Evolutionary conservation across 257 asterid genomes (phyloP).

Genomic region (Hygrophila difformis): DNA sequence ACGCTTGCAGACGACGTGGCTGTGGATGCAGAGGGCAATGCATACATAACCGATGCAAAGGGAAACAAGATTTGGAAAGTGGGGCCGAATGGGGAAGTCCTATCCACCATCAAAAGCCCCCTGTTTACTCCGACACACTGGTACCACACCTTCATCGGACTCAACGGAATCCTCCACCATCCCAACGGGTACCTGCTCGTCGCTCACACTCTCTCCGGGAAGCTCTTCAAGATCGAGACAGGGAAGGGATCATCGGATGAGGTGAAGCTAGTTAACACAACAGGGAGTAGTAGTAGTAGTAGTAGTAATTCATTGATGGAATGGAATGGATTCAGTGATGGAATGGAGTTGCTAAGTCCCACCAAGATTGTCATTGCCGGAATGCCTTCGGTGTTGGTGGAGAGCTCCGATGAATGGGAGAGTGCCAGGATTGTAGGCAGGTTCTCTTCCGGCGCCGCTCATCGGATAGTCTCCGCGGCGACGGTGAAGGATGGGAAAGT

Average conservation of each 20-base stretch:
- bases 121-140: constrained; percentile 52
- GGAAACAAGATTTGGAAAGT: constrained; percentile 76
- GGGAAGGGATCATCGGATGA: constrained; percentile 24
- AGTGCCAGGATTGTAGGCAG: constrained; percentile 46
- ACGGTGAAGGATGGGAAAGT: constrained; percentile 75
- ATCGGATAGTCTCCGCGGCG: constrained; percentile 67
- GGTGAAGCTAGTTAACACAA: constrained; percentile 38
- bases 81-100: constrained; percentile 41
- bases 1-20: constrained; percentile 77
- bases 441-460: constrained; percentile 41
- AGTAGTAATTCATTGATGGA: constrained; percentile 70
- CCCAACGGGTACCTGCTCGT: constrained; percentile 81
- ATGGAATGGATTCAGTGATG: constrained; percentile 83
- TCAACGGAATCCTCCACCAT: constrained; percentile 79
- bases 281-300: too few species aligned
- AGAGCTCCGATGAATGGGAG: constrained; percentile 71
- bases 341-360: constrained; percentile 62
- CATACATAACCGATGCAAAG: constrained; percentile 69
- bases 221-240: constrained; percentile 52
- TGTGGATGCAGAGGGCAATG: constrained; percentile 60
- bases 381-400: constrained; percentile 52
- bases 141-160: constrained; percentile 48
- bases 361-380: constrained; percentile 69
- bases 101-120: constrained; percentile 42
- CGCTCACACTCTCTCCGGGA: constrained; percentile 63